Evolutionary conservation across 164 flowering plant genomes (phyloP).

Genomic region (Paratinospora sagittata): DNA sequence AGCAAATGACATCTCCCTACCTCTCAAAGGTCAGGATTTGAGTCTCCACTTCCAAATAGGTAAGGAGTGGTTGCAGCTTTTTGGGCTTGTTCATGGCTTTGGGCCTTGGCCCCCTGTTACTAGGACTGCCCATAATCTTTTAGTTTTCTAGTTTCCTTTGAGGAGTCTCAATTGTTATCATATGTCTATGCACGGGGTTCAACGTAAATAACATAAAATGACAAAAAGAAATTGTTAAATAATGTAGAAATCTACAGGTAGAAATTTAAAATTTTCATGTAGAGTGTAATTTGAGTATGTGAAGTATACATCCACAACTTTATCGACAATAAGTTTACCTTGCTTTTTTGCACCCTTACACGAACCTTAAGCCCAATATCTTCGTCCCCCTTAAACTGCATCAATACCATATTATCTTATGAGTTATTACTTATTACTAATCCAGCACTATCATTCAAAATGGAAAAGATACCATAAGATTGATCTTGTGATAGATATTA

Average conservation of each 20-base stretch:
- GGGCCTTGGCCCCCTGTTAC: too few species aligned
- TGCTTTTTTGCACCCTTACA: slow-evolving; percentile 97
- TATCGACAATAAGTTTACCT: slow-evolving; percentile 40
- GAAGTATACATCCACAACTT: neutral
- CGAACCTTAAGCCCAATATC: slow-evolving; percentile 89
- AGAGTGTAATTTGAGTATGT: neutral
- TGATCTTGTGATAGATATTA: neutral
- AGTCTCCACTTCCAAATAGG: too few species aligned
- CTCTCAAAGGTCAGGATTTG: too few species aligned
- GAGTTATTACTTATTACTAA: neutral
- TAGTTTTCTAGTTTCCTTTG: too few species aligned
- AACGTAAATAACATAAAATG: neutral
- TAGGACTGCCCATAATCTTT: too few species aligned
- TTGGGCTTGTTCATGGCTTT: too few species aligned
- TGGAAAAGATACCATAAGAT: neutral
- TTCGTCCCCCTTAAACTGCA: slow-evolving; percentile 88
- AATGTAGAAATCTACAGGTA: neutral
- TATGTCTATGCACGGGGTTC: too few species aligned
- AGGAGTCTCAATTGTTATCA: too few species aligned
- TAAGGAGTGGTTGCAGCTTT: too few species aligned
- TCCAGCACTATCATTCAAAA: neutral
- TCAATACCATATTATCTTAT: neutral
- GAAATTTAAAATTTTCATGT: neutral
- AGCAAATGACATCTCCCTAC: too few species aligned
- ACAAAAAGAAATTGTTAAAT: too few species aligned